Evolutionary conservation across 2,329 filamentous ascomycete genomes (phyloP).

Genomic region (Ophiosphaerella korrae): DNA sequence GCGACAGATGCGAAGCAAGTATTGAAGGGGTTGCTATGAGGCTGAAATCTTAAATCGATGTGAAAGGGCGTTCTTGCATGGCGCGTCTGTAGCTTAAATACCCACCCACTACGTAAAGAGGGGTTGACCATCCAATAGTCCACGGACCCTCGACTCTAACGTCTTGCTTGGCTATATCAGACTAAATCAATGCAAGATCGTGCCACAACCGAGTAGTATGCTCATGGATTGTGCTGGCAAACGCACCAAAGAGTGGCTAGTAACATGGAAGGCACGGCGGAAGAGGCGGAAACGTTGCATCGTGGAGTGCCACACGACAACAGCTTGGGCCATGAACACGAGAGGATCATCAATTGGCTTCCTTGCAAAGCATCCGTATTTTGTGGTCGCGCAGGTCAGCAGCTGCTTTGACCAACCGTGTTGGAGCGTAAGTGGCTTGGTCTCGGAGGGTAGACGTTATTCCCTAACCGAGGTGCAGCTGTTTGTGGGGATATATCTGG

Average conservation of each 20-base stretch:
- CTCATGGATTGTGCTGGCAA: too few relatives aligned
- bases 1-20: neutral
- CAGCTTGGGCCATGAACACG: conserved; percentile 12
- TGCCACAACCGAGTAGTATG: neutral
- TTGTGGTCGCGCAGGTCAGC: conserved; percentile 3
- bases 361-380: neutral
- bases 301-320: neutral
- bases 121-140: neutral
- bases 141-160: neutral
- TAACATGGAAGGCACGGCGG: neutral
- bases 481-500: neutral
- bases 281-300: conserved; percentile 10
- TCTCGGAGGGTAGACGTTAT: neutral
- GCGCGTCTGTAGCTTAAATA: conserved; percentile 1
- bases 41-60: neutral
- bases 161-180: neutral
- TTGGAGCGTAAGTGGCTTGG: neutral
- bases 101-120: neutral
- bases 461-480: neutral
- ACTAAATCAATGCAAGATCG: neutral
- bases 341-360: conserved; percentile 10
- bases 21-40: neutral
- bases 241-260: neutral
- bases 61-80: too few relatives aligned
- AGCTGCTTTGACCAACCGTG: too few relatives aligned